A percentile compares a stretch with the other conserved stretches of the same genome.
Conservation (phyloP, 2,329 filamentous ascomycete genomes). For the Grosmannia serpens region DNA sequence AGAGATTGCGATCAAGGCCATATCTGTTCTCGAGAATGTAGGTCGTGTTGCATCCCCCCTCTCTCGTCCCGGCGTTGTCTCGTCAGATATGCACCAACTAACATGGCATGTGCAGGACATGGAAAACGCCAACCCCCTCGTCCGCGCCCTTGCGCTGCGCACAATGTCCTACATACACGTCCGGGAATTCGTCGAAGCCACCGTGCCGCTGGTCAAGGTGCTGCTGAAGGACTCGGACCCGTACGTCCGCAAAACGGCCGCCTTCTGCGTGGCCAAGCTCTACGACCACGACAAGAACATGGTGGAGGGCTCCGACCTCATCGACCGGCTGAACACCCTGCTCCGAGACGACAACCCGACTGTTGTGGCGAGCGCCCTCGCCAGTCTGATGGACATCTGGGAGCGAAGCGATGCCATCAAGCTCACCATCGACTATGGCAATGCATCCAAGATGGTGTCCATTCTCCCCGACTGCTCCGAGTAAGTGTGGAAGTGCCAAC, state of each 20-base stretch:
- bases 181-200: slow-evolving; percentile 86
- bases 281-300: slow-evolving; percentile 91
- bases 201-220: slow-evolving; percentile 70
- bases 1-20: slow-evolving; percentile 84
- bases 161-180: slow-evolving; percentile 98
- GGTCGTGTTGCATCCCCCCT: background rate
- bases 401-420: slow-evolving; percentile 95
- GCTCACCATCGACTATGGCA: slow-evolving; percentile 93
- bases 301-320: slow-evolving; percentile 84
- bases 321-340: slow-evolving; percentile 81
- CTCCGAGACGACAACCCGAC: slow-evolving; percentile 94
- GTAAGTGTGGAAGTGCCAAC: no score
- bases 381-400: slow-evolving; percentile 94
- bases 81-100: background rate
- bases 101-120: slow-evolving; percentile 53
- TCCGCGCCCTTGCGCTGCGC: slow-evolving; percentile 80
- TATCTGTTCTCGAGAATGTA: slow-evolving; percentile 78
- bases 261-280: slow-evolving; percentile 91
- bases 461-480: slow-evolving; percentile 96
- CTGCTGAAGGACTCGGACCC: slow-evolving; percentile 80
- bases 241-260: slow-evolving; percentile 94
- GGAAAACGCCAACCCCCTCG: slow-evolving; percentile 83
- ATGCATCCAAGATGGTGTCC: slow-evolving; percentile 95
- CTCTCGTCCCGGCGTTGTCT: background rate
- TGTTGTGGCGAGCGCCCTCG: slow-evolving; percentile 87